phyloP scores from a whole-genome alignment of 2,329 filamentous ascomycete genomes.

The Zymoseptoria ardabiliae region DNA sequence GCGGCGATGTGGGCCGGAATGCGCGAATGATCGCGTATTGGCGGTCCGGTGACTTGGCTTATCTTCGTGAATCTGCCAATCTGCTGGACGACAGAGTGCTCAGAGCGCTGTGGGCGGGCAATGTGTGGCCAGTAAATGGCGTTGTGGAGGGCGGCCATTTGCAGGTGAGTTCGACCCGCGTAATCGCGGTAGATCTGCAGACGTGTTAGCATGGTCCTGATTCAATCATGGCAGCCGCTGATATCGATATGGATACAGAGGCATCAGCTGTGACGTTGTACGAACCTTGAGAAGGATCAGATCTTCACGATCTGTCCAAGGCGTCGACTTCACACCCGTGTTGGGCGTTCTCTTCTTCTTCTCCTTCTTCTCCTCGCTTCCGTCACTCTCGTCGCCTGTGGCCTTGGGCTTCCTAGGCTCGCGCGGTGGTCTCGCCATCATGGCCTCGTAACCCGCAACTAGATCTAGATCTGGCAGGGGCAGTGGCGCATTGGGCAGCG shows the following conservation, averaged over 20 bases:
- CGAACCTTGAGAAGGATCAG: neutral
- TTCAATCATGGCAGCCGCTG: neutral
- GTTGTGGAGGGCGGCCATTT: neutral
- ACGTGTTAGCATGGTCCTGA: neutral
- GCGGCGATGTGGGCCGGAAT: neutral
- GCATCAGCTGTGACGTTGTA: neutral
- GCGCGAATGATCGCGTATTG: neutral
- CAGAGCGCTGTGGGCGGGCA: neutral
- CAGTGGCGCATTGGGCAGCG: neutral
- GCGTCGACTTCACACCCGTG: neutral
- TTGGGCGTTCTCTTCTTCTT: neutral
- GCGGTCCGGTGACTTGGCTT: neutral
- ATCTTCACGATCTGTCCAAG: neutral
- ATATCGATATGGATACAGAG: neutral
- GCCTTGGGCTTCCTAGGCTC: neutral
- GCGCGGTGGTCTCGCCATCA: neutral
- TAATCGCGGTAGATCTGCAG: neutral
- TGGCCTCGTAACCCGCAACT: neutral
- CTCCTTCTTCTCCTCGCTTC: neutral
- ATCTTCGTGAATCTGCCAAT: neutral
- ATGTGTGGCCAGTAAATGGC: neutral
- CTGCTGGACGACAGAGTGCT: neutral
- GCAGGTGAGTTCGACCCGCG: neutral
- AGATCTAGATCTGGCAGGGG: neutral
- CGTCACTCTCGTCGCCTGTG: neutral